Percentiles rank a stretch among this genome's conserved stretches.
phyloP scores from a whole-genome alignment of 2,329 filamentous ascomycete species.

The Colletotrichum navitas region DNA sequence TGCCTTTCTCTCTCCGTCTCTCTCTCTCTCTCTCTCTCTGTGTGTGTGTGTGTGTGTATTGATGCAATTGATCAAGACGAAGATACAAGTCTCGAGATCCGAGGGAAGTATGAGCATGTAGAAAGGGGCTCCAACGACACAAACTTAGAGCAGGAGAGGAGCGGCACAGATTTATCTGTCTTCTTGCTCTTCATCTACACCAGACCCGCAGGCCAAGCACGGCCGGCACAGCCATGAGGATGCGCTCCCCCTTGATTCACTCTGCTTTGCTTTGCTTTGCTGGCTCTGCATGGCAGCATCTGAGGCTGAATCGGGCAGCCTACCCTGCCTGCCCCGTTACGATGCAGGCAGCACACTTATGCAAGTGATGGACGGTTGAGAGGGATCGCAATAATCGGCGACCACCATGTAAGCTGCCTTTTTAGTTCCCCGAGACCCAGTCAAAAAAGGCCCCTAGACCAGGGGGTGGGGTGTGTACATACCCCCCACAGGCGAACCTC shows the following conservation, averaged over 20 bases:
- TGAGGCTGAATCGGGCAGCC: slow-evolving; percentile 11
- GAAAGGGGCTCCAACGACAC: not conserved
- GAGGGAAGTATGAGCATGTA: not conserved
- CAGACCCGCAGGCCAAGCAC: not conserved
- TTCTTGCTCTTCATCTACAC: not conserved
- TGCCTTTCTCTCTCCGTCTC: not conserved
- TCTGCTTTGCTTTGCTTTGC: not conserved
- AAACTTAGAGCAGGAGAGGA: not conserved
- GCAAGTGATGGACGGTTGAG: not conserved
- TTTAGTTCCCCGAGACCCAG: not conserved
- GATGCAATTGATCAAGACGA: not conserved
- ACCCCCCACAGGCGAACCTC: not conserved
- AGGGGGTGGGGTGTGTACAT: not conserved
- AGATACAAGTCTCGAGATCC: not conserved
- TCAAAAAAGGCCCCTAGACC: not conserved
- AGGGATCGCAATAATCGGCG: slow-evolving; percentile 28
- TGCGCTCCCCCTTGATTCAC: not conserved
- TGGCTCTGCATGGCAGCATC: not conserved
- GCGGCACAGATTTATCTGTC: not conserved
- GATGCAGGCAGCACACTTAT: no score
- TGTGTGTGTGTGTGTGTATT: no score
- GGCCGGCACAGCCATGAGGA: not conserved
- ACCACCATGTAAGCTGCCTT: slow-evolving; percentile 17
- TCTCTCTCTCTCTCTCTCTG: not conserved
- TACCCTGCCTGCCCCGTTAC: slow-evolving; percentile 1